phyloP scores from a whole-genome alignment of 805 yeast species.

The Lipomyces spencermartinsiae region DNA sequence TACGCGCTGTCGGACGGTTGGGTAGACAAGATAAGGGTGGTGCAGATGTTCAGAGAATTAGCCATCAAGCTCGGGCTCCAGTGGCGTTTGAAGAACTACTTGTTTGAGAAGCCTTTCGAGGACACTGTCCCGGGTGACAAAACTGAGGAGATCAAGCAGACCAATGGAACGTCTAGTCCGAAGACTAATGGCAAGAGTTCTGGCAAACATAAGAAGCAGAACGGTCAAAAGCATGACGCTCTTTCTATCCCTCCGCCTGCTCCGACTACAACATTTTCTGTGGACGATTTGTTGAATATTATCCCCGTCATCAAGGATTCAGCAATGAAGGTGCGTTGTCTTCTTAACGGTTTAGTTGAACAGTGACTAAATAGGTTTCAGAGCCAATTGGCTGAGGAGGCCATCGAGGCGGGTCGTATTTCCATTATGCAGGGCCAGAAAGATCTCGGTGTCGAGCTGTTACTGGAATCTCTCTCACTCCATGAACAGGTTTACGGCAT shows the following conservation, averaged over 20 bases:
- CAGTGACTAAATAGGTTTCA: constrained; percentile 48
- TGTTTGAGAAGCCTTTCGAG: constrained; percentile 49
- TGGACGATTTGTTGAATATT: constrained; percentile 69
- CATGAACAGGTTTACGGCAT: constrained; percentile 85
- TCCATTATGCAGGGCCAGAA: constrained; percentile 42
- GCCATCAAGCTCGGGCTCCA: constrained; percentile 86
- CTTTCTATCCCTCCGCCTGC: constrained; percentile 15
- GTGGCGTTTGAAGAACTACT: constrained; percentile 64
- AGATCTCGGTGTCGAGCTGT: constrained; percentile 65
- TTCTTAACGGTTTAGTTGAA: background rate
- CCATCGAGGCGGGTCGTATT: constrained; percentile 51
- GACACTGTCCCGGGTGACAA: constrained; percentile 39
- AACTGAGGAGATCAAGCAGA: constrained; percentile 3
- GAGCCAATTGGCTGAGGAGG: constrained; percentile 74
- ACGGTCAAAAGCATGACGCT: constrained; percentile 10
- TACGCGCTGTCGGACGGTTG: constrained; percentile 59
- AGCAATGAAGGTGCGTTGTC: constrained; percentile 41
- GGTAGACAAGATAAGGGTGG: constrained; percentile 49
- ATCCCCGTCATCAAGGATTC: constrained; percentile 81
- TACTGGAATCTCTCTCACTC: constrained; percentile 72
- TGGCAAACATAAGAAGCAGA: constrained; percentile 20
- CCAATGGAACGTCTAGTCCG: constrained; percentile 7
- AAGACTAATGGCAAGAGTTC: constrained; percentile 21
- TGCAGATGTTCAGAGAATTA: constrained; percentile 69
- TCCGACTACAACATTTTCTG: constrained; percentile 54